These are phyloP conservation scores for Stachybotrys echinatus DNA, from an alignment of 2,329 filamentous ascomycete species.

Conservation along the genomic window DNA sequence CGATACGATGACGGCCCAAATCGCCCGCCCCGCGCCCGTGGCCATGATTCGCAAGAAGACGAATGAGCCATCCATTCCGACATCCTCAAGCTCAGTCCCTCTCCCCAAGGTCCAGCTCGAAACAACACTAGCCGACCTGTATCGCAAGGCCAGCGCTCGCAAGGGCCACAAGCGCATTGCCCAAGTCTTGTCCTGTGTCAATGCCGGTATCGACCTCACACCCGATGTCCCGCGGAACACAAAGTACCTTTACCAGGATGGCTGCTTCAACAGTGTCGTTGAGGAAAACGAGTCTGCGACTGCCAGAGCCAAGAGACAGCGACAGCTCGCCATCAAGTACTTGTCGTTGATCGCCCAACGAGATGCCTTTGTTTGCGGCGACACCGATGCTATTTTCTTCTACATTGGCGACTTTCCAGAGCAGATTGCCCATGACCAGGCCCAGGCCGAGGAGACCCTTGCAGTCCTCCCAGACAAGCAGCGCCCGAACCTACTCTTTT, in stretches of 20 bases:
- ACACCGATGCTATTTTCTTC: constrained; percentile 22
- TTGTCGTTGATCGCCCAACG: constrained; percentile 28
- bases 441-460: constrained; percentile 23
- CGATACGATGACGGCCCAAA: not conserved
- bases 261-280: constrained; percentile 18
- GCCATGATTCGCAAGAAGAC: not conserved
- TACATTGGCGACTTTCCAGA: constrained; percentile 14
- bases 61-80: not conserved
- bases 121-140: constrained; percentile 28
- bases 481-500: constrained; percentile 25
- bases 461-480: constrained; percentile 19
- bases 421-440: constrained; percentile 17
- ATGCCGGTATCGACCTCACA: constrained; percentile 16
- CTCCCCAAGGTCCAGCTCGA: constrained; percentile 20
- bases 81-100: not conserved
- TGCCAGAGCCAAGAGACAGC: constrained; percentile 6
- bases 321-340: constrained; percentile 23
- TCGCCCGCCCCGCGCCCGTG: not conserved
- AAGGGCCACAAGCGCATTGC: constrained; percentile 18
- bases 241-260: constrained; percentile 31
- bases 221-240: constrained; percentile 24
- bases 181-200: constrained; percentile 22
- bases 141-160: constrained; percentile 15
- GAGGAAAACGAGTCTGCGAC: constrained; percentile 3
- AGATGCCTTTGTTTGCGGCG: constrained; percentile 26